Evolutionary conservation across 2,329 filamentous ascomycete species (phyloP).

Genomic region (Colletotrichum sp.): DNA sequence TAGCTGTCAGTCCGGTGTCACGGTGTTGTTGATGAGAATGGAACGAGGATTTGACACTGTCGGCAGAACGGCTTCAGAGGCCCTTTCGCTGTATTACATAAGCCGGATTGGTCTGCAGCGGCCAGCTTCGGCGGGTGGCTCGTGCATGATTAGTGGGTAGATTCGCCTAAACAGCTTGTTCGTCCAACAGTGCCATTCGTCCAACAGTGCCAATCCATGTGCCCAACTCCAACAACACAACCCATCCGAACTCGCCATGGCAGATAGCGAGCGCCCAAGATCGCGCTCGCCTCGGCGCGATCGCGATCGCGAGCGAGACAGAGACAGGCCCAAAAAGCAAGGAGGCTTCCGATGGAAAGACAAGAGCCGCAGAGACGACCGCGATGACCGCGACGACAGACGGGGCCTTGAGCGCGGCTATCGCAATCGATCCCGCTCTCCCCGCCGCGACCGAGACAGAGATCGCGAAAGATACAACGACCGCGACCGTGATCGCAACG

Average conservation of each 20-base stretch:
- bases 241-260: background rate
- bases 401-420: constrained; percentile 58
- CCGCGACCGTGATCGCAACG: constrained; percentile 39
- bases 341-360: constrained; percentile 64
- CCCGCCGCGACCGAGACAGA: constrained; percentile 30
- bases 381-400: constrained; percentile 38
- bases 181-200: no score
- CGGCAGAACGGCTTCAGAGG: background rate
- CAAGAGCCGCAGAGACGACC: constrained; percentile 51
- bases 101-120: background rate
- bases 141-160: background rate
- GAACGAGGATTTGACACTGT: background rate
- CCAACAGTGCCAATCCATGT: no score
- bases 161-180: background rate
- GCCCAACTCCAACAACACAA: no score
- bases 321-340: constrained; percentile 14
- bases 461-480: constrained; percentile 27
- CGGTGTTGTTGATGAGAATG: no score
- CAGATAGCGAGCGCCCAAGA: constrained; percentile 14
- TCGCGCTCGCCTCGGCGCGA: constrained; percentile 23
- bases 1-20: background rate
- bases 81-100: background rate
- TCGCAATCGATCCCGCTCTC: constrained; percentile 46
- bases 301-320: constrained; percentile 11
- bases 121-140: background rate